These are phyloP conservation scores for Morella rubra DNA, from an alignment of 306 rosid species.

Conservation along the genomic window DNA sequence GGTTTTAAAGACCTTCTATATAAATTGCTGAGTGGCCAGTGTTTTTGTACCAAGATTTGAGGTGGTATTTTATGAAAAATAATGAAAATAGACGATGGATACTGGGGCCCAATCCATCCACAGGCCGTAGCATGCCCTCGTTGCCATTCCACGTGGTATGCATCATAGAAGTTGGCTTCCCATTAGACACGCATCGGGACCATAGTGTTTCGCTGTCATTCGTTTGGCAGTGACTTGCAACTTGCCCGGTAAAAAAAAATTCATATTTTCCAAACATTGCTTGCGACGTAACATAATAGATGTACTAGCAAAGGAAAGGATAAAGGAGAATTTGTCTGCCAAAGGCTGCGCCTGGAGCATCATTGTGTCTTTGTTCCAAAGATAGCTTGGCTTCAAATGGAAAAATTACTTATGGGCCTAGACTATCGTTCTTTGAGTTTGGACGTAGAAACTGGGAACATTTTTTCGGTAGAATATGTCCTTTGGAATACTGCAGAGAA, in stretches of 20 bases:
- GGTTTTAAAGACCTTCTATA: too few relatives aligned
- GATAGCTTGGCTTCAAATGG: neutral
- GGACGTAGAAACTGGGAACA: neutral
- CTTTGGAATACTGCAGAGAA: constrained; percentile 5
- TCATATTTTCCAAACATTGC: neutral
- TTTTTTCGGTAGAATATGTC: constrained; percentile 33
- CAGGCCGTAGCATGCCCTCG: neutral
- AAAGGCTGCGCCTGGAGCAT: neutral
- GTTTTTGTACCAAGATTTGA: too few relatives aligned
- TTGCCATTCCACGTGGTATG: neutral
- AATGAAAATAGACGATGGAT: neutral
- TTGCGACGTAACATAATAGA: neutral
- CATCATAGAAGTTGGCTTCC: neutral
- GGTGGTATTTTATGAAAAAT: too few relatives aligned
- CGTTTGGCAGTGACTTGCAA: neutral
- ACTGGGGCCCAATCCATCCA: too few relatives aligned
- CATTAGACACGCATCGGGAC: neutral
- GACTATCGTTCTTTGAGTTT: neutral
- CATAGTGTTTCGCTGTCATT: neutral
- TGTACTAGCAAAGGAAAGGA: neutral
- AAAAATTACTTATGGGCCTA: neutral
- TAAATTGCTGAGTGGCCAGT: too few relatives aligned
- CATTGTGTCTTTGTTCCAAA: neutral
- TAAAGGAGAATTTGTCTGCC: neutral
- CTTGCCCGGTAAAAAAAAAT: neutral